phyloP scores from a whole-genome alignment of 2,329 filamentous ascomycete genomes.

The Cladophialophora psammophila region DNA sequence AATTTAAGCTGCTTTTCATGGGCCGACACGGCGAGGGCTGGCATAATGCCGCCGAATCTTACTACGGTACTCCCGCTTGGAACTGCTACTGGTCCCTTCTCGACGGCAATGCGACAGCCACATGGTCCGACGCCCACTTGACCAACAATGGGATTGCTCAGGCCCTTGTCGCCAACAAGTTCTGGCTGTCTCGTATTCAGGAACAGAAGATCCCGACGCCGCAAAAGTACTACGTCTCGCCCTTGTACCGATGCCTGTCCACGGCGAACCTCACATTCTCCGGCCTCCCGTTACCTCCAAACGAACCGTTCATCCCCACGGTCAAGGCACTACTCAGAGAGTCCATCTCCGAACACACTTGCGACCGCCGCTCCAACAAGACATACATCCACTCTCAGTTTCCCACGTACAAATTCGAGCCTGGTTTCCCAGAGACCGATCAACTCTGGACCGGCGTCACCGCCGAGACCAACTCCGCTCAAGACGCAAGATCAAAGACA shows the following conservation, averaged over 20 bases:
- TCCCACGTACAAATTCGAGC: constrained; percentile 61
- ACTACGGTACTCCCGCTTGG: constrained; percentile 66
- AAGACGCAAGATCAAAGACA: constrained; percentile 54
- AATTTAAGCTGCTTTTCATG: constrained; percentile 65
- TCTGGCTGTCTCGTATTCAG: constrained; percentile 59
- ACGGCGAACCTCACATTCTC: constrained; percentile 64
- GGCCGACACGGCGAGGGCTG: constrained; percentile 68
- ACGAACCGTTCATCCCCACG: constrained; percentile 59
- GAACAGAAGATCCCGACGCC: constrained; percentile 60
- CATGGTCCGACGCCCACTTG: constrained; percentile 66
- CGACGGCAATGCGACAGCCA: constrained; percentile 62
- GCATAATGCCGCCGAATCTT: constrained; percentile 67
- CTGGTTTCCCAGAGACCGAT: constrained; percentile 62
- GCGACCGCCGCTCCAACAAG: constrained; percentile 62
- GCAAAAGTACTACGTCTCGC: constrained; percentile 64
- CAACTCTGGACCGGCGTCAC: constrained; percentile 58
- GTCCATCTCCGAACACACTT: constrained; percentile 67
- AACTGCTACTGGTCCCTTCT: constrained; percentile 68
- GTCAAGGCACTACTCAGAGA: constrained; percentile 68
- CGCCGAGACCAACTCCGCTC: constrained; percentile 58
- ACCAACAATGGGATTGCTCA: constrained; percentile 61
- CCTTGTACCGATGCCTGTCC: constrained; percentile 64
- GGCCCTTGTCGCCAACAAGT: constrained; percentile 55
- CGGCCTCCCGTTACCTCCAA: constrained; percentile 54
- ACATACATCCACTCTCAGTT: constrained; percentile 58